A percentile compares a stretch with the other conserved stretches of the same genome.
These are phyloP conservation scores for Neurospora sp. DNA, from an alignment of 495 filamentous ascomycete species.

Conservation along the genomic window DNA sequence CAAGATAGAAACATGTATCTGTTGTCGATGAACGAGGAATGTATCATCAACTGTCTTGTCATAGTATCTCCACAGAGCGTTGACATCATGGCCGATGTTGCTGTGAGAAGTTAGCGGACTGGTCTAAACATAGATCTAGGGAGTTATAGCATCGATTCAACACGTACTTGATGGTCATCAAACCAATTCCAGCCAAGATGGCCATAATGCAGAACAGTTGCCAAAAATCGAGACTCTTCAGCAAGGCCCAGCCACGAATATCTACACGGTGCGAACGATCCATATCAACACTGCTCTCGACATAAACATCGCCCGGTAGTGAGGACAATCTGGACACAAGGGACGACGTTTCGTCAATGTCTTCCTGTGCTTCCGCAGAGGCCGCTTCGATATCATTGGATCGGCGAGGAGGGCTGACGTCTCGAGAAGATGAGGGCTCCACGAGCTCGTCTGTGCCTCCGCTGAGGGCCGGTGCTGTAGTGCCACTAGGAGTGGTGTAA, in stretches of 20 bases:
- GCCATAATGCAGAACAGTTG: slow-evolving; percentile 78
- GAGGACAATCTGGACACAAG: slow-evolving; percentile 59
- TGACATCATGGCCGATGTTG: slow-evolving; percentile 92
- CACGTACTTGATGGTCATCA: slow-evolving; percentile 98
- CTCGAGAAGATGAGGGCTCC: slow-evolving; percentile 1
- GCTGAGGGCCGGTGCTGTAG: background rate
- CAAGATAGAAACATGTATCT: slow-evolving; percentile 87
- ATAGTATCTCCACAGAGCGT: slow-evolving; percentile 68
- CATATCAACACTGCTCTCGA: slow-evolving; percentile 46
- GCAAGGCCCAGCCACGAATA: slow-evolving; percentile 75
- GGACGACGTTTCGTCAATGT: slow-evolving; percentile 70
- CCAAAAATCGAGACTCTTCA: slow-evolving; percentile 78
- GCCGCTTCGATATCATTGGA: slow-evolving; percentile 2
- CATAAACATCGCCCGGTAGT: slow-evolving; percentile 36
- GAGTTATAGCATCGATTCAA: background rate
- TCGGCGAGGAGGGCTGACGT: slow-evolving; percentile 4
- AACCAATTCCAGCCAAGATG: slow-evolving; percentile 78
- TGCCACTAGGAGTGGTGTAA: background rate
- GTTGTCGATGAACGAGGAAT: slow-evolving; percentile 74
- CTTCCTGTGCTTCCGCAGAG: slow-evolving; percentile 9
- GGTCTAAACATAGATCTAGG: background rate
- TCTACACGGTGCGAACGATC: slow-evolving; percentile 63
- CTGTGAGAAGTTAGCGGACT: slow-evolving; percentile 41
- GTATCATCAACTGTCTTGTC: slow-evolving; percentile 60
- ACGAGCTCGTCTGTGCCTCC: slow-evolving; percentile 6